Evolutionary conservation across 2,329 filamentous ascomycete genomes (phyloP).

Genomic region (Fusarium sp.): DNA sequence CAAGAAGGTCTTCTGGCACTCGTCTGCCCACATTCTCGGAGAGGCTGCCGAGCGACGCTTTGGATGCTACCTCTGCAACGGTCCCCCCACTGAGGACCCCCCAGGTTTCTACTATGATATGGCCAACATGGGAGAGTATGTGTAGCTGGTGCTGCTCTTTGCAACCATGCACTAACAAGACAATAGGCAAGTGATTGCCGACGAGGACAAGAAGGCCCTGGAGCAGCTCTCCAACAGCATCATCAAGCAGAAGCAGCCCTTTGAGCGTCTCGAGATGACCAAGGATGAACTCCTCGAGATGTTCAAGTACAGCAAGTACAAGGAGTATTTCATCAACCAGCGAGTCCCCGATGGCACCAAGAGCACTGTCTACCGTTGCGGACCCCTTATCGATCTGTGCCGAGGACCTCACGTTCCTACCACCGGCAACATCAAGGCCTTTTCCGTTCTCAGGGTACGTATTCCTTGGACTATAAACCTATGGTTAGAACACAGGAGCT

Average conservation of each 20-base stretch:
- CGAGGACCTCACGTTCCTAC: constrained; percentile 91
- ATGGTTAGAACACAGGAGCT: constrained; percentile 1
- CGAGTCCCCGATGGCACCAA: constrained; percentile 79
- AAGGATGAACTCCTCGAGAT: constrained; percentile 94
- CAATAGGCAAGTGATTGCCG: constrained; percentile 73
- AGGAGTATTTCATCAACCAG: constrained; percentile 88
- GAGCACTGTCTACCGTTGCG: constrained; percentile 94
- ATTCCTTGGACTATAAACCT: background rate
- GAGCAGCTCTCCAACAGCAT: constrained; percentile 82
- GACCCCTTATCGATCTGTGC: constrained; percentile 93
- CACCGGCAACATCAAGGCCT: constrained; percentile 92
- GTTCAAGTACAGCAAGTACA: constrained; percentile 97
- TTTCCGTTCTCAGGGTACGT: constrained; percentile 81
- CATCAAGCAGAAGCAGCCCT: constrained; percentile 96
- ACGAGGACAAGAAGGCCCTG: constrained; percentile 83
- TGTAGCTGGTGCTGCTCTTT: background rate
- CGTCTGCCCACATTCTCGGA: constrained; percentile 92
- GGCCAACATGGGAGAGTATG: constrained; percentile 62
- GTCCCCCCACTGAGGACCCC: constrained; percentile 81
- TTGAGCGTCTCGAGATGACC: constrained; percentile 85
- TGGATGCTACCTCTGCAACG: constrained; percentile 91
- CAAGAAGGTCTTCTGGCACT: constrained; percentile 98
- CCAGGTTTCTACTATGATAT: constrained; percentile 96
- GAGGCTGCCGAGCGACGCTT: constrained; percentile 91
- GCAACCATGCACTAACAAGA: constrained; percentile 40